These are phyloP conservation scores for Leptographium galeiforme DNA, from an alignment of 2,329 filamentous ascomycete genomes.

Conservation along the genomic window DNA sequence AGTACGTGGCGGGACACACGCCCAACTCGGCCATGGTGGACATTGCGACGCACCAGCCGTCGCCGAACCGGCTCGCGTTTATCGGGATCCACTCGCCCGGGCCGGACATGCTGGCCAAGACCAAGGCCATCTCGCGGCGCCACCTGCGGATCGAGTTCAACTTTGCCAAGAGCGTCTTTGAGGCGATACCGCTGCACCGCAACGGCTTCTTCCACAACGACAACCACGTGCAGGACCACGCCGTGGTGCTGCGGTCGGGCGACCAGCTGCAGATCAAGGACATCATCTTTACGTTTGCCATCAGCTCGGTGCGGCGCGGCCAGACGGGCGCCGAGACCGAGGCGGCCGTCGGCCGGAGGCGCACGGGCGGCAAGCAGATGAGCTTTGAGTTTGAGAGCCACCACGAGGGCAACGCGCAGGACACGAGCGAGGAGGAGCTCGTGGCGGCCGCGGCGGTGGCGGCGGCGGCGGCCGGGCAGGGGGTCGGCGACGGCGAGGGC, in stretches of 20 bases:
- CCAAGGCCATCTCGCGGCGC: slow-evolving; percentile 60
- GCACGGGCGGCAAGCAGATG: slow-evolving; percentile 53
- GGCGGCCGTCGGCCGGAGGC: slow-evolving; percentile 19
- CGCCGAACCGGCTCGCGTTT: slow-evolving; percentile 48
- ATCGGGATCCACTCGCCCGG: slow-evolving; percentile 61
- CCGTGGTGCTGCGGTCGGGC: slow-evolving; percentile 47
- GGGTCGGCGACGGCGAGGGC: slow-evolving; percentile 14
- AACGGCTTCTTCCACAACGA: slow-evolving; percentile 61
- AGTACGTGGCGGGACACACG: slow-evolving; percentile 44
- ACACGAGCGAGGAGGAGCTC: slow-evolving; percentile 37
- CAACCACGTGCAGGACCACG: slow-evolving; percentile 38
- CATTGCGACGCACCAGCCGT: slow-evolving; percentile 44
- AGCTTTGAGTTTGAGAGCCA: slow-evolving; percentile 59
- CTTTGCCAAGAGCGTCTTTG: slow-evolving; percentile 46
- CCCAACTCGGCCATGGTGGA: slow-evolving; percentile 47
- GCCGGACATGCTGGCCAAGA: slow-evolving; percentile 45
- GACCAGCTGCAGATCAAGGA: slow-evolving; percentile 60
- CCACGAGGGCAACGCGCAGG: slow-evolving; percentile 37
- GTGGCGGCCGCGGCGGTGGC: slow-evolving; percentile 15
- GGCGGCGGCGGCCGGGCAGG: slow-evolving; percentile 12
- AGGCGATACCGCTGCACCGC: slow-evolving; percentile 45
- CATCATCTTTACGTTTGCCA: slow-evolving; percentile 53
- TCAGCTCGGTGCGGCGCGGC: slow-evolving; percentile 48
- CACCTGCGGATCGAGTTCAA: slow-evolving; percentile 65
- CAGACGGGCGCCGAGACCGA: slow-evolving; percentile 33